Percentiles rank a stretch among this genome's conserved stretches.
These are phyloP conservation scores for Erucastrum elatum DNA, from an alignment of 345 rosid species.

Conservation along the genomic window DNA sequence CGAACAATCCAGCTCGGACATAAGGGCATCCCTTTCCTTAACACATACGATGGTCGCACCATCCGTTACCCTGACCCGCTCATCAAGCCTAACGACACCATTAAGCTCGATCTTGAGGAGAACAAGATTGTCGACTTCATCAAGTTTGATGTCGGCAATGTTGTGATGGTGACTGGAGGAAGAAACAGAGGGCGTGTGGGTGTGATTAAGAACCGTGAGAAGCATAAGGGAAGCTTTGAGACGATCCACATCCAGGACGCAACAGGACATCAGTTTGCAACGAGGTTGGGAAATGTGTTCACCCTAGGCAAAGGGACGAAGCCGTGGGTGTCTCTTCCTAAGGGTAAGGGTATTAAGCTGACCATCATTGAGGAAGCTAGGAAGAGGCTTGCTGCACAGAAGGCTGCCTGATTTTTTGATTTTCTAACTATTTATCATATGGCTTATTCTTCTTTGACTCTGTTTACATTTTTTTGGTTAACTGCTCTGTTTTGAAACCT, in stretches of 20 bases:
- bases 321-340: not conserved
- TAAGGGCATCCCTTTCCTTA: not conserved
- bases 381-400: not conserved
- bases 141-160: not conserved
- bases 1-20: not conserved
- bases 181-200: not conserved
- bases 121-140: not conserved
- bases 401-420: not conserved
- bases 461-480: no score
- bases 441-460: no score
- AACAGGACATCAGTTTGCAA: not conserved
- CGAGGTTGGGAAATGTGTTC: not conserved
- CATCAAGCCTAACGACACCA: not conserved
- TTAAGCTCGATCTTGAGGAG: not conserved
- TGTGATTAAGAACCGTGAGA: conserved; percentile 3
- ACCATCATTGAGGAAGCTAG: not conserved
- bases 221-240: conserved; percentile 2
- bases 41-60: not conserved
- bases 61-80: not conserved
- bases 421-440: not conserved
- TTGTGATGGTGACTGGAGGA: not conserved
- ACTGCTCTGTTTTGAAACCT: no score
- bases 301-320: not conserved
- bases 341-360: not conserved
- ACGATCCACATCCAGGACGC: not conserved